Percentiles rank a stretch among this genome's conserved stretches.
These are phyloP conservation scores for Dissophora ornata DNA, from an alignment of 192 early-diverging fungal genomes.

Conservation along the genomic window DNA sequence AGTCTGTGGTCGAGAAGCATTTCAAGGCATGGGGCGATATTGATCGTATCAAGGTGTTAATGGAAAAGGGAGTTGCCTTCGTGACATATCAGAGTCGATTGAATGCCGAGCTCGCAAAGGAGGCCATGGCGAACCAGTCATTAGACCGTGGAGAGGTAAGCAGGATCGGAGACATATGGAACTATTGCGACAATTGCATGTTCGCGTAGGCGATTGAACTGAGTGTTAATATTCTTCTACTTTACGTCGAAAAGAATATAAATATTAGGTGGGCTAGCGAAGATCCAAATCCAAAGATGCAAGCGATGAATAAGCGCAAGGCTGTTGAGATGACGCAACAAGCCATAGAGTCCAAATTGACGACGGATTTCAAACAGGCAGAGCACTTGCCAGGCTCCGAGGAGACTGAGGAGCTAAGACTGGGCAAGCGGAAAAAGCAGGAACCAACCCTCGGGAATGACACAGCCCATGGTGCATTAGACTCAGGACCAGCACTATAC, in stretches of 20 bases:
- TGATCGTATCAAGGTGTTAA: constrained; percentile 75
- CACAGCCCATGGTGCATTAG: neutral
- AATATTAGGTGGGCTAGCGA: constrained; percentile 87
- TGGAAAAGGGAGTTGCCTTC: constrained; percentile 82
- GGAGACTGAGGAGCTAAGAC: constrained; percentile 1
- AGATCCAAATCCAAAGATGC: constrained; percentile 75
- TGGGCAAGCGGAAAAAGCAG: constrained; percentile 3
- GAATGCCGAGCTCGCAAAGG: constrained; percentile 90
- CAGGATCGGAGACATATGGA: too few relatives aligned
- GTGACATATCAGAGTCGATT: constrained; percentile 77
- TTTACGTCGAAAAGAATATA: constrained; percentile 43
- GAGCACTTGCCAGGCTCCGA: constrained; percentile 35
- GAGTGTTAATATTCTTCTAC: neutral
- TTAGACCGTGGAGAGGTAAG: constrained; percentile 81
- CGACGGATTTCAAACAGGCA: constrained; percentile 54
- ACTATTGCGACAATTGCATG: neutral
- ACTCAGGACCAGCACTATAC: constrained; percentile 12
- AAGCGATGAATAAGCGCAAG: constrained; percentile 66
- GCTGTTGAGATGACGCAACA: constrained; percentile 68
- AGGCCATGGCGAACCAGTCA: constrained; percentile 87
- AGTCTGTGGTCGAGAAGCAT: constrained; percentile 68
- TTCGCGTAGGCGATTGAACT: neutral
- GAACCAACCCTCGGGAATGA: neutral
- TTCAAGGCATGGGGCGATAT: constrained; percentile 83
- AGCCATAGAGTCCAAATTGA: constrained; percentile 66